phyloP scores from a whole-genome alignment of 495 filamentous ascomycete genomes.

The Penicillium robsamsonii region DNA sequence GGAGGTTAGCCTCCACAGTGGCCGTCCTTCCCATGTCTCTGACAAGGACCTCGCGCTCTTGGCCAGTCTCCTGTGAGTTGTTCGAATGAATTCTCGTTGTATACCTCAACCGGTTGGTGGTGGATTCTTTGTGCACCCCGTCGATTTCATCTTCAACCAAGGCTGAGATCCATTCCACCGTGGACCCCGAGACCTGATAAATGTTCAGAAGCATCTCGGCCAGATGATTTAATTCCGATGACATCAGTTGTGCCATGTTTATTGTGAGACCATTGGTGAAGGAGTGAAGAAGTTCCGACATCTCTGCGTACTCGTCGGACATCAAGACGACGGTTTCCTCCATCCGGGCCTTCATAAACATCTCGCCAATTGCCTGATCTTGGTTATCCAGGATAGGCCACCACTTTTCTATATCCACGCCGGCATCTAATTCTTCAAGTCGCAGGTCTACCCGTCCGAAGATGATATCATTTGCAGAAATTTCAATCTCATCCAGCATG shows the following conservation, averaged over 20 bases:
- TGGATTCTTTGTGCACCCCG: conserved; percentile 74
- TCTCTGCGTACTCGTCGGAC: conserved; percentile 75
- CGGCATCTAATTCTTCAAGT: conserved; percentile 76
- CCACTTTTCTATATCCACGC: conserved; percentile 86
- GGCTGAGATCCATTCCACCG: conserved; percentile 86
- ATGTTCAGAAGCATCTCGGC: conserved; percentile 89
- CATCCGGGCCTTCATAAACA: conserved; percentile 78
- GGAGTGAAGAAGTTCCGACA: conserved; percentile 80
- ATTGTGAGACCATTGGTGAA: conserved; percentile 82
- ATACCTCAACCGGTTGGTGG: conserved; percentile 67
- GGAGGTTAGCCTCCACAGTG: conserved; percentile 79
- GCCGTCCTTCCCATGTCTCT: conserved; percentile 57
- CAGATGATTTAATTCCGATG: conserved; percentile 71
- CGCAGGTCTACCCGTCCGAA: conserved; percentile 79
- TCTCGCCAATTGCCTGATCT: conserved; percentile 74
- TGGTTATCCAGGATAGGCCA: conserved; percentile 75
- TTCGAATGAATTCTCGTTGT: conserved; percentile 74
- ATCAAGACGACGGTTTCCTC: conserved; percentile 89
- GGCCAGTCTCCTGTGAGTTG: conserved; percentile 64
- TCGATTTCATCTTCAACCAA: conserved; percentile 97
- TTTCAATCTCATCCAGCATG: conserved; percentile 50
- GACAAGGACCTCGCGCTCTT: conserved; percentile 61
- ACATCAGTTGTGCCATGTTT: conserved; percentile 77
- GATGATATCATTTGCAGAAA: conserved; percentile 55
- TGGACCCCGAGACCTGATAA: conserved; percentile 89